A percentile compares a stretch with the other conserved stretches of the same genome.
These are phyloP conservation scores for Citropsis articulata DNA, from an alignment of 345 rosid genomes.

Conservation along the genomic window DNA sequence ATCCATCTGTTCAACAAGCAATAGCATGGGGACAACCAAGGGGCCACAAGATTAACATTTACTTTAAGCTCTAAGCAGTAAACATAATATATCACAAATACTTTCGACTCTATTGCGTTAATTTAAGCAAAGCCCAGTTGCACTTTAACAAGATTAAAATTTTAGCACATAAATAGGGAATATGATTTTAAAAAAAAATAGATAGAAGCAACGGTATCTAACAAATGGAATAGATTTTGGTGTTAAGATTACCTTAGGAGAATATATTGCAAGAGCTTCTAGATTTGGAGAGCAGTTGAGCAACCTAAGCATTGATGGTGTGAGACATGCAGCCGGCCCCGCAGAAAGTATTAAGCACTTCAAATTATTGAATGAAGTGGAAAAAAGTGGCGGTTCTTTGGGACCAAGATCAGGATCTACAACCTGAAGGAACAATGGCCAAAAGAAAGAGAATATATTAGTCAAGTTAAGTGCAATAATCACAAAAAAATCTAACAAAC, in stretches of 20 bases:
- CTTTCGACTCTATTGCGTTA: not conserved
- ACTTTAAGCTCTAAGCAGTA: too few relatives aligned
- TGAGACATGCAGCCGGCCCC: fast-evolving
- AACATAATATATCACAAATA: too few relatives aligned
- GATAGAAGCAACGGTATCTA: not conserved
- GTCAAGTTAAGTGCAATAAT: not conserved
- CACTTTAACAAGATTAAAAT: not conserved
- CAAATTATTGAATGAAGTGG: not conserved
- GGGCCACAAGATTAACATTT: too few relatives aligned
- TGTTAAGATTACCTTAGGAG: not conserved
- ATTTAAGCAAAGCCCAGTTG: not conserved
- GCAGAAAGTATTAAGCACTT: not conserved
- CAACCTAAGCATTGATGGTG: not conserved
- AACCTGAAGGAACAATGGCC: not conserved
- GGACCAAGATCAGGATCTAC: not conserved
- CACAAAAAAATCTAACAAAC: not conserved
- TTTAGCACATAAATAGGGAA: not conserved
- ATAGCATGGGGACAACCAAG: too few relatives aligned
- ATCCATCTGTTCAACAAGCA: too few relatives aligned
- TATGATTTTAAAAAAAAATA: not conserved
- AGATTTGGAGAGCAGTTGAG: not conserved
- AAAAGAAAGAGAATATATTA: too few relatives aligned
- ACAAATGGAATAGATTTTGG: not conserved
- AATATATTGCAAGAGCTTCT: not conserved
- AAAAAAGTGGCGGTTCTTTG: not conserved